Conservation (phyloP, 2,329 filamentous ascomycete species). For the Beauveria sp. region DNA sequence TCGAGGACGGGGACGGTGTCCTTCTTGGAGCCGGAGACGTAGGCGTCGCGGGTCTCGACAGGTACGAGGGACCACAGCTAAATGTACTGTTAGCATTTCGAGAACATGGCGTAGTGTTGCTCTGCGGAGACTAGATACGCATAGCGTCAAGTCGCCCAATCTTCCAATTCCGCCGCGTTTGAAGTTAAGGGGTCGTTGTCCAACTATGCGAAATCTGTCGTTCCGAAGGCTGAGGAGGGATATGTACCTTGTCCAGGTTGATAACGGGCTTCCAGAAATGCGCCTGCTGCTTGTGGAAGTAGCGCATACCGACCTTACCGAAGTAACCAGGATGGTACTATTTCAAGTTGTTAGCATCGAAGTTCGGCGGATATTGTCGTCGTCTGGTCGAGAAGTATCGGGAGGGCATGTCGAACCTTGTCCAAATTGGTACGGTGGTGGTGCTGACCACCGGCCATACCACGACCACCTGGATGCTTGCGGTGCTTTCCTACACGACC, state of each 20-base stretch:
- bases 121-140: not conserved
- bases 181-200: not conserved
- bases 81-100: not conserved
- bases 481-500: conserved; percentile 98
- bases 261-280: conserved; percentile 98
- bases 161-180: not conserved
- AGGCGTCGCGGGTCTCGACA: conserved; percentile 84
- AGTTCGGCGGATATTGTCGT: conserved; percentile 1
- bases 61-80: conserved; percentile 96
- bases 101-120: not conserved
- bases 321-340: conserved; percentile 99
- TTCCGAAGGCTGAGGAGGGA: conserved; percentile 5
- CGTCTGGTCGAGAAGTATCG: not conserved
- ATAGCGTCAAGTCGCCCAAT: not conserved
- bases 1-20: conserved; percentile 97
- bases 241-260: conserved; percentile 91
- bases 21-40: conserved; percentile 70
- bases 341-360: conserved; percentile 23
- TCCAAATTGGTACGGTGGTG: conserved; percentile 58
- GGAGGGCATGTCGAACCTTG: conserved; percentile 59
- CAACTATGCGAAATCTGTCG: conserved; percentile 1
- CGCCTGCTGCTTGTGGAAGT: conserved; percentile 95
- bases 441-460: conserved; percentile 97
- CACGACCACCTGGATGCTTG: conserved; percentile 79
- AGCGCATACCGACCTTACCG: conserved; percentile 90